These are phyloP conservation scores for Hirsutella rhossiliensis DNA, from an alignment of 2,329 filamentous ascomycete species.

Conservation along the genomic window DNA sequence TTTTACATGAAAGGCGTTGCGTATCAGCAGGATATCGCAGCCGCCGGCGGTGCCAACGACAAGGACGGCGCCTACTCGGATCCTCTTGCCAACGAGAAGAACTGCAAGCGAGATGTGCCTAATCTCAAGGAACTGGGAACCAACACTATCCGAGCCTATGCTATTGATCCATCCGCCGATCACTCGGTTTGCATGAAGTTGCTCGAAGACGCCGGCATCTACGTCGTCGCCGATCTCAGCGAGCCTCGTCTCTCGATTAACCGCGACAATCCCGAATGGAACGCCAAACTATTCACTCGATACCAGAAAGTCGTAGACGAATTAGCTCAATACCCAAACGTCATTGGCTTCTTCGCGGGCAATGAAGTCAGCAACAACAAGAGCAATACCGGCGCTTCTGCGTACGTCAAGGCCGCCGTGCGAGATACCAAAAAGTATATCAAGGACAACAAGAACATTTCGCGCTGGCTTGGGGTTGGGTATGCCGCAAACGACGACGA, in stretches of 20 bases:
- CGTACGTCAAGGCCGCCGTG: conserved; percentile 95
- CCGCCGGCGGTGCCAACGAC: conserved; percentile 36
- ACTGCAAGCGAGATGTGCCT: conserved; percentile 78
- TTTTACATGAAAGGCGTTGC: conserved; percentile 85
- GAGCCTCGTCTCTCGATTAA: conserved; percentile 77
- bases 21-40: conserved; percentile 72
- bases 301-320: conserved; percentile 78
- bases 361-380: conserved; percentile 90
- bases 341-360: conserved; percentile 94
- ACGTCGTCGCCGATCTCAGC: conserved; percentile 83
- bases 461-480: conserved; percentile 75
- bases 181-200: conserved; percentile 78
- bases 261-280: conserved; percentile 68
- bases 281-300: conserved; percentile 61
- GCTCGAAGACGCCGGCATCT: conserved; percentile 79
- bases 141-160: conserved; percentile 93
- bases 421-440: conserved; percentile 95
- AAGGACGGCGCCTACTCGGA: conserved; percentile 55
- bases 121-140: conserved; percentile 67
- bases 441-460: conserved; percentile 57
- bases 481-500: conserved; percentile 94
- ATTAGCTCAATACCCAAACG: conserved; percentile 74
- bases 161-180: conserved; percentile 67
- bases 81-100: conserved; percentile 59
- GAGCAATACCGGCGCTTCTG: conserved; percentile 81